phyloP scores from a whole-genome alignment of 2,329 filamentous ascomycete genomes.

The Tolypocladium pustulatum region DNA sequence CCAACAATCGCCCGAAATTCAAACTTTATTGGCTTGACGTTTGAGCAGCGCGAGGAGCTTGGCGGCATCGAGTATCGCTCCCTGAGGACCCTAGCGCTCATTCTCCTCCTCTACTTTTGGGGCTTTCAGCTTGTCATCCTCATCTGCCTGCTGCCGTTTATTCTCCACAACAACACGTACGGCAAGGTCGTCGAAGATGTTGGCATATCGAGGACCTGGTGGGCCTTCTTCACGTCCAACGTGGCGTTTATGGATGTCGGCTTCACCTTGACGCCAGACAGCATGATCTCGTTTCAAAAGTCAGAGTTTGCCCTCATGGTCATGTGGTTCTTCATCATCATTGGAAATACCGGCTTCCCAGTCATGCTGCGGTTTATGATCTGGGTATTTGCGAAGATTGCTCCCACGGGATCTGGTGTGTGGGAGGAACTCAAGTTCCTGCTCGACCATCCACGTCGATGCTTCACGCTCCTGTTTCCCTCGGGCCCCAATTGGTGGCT shows the following conservation, averaged over 20 bases:
- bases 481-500: slow-evolving; percentile 91
- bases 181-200: slow-evolving; percentile 50
- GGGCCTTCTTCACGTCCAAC: slow-evolving; percentile 80
- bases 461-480: slow-evolving; percentile 91
- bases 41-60: slow-evolving; percentile 87
- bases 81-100: slow-evolving; percentile 70
- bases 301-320: slow-evolving; percentile 68
- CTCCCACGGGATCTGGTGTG: slow-evolving; percentile 54
- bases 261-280: slow-evolving; percentile 83
- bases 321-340: slow-evolving; percentile 78
- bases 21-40: slow-evolving; percentile 75
- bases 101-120: slow-evolving; percentile 72
- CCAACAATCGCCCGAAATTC: slow-evolving; percentile 91
- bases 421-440: slow-evolving; percentile 90
- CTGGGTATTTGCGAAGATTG: slow-evolving; percentile 63
- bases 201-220: slow-evolving; percentile 67
- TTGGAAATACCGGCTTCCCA: slow-evolving; percentile 92
- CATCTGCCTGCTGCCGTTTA: slow-evolving; percentile 70
- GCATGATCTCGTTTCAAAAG: slow-evolving; percentile 79
- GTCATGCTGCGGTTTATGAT: slow-evolving; percentile 91
- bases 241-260: slow-evolving; percentile 95
- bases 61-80: slow-evolving; percentile 95
- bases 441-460: slow-evolving; percentile 87
- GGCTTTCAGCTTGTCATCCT: slow-evolving; percentile 73
- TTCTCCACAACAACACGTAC: slow-evolving; percentile 53